Evolutionary conservation across 2,329 filamentous ascomycete species (phyloP), one percentile per base, ranked within the genome.

Genomic region (Aspergillus jensenii): DNA sequence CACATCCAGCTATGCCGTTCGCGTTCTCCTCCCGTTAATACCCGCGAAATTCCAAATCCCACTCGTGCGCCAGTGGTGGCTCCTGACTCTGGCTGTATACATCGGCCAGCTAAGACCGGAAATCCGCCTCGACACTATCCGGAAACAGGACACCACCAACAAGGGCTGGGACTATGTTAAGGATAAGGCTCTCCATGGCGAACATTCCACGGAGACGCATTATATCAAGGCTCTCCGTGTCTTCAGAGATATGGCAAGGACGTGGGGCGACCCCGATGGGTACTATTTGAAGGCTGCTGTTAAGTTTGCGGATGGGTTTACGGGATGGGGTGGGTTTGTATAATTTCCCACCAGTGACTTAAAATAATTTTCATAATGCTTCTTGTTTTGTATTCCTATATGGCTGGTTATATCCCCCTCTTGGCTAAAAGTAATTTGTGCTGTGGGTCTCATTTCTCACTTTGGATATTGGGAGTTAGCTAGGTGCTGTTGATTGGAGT

Each of bases 11-110:
- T 92, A 99, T 71, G 93, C 95, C 0, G 84, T 96, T 12, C 85
- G 95, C n/a, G 85, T 96, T 23, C 76, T 99, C 5, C 79, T 99
- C 3, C 91, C 95, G 0, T 74, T 91, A 37, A 78, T 97, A 11
- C 91, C 92, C 0, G 75, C 82, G 14, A 84, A 86, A 67, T 88
- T 87, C 66, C 93, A 96, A 65, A 73, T 91, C 46, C 79, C 79
- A 21, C 78, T 99, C 4, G 81, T 98, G 8, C 82, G 90, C 40
- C 87, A 96, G 72, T 98, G 95, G 92, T 96, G 91, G 90, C 78
- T 99, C 5, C 83, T 96, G 43, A 86, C 89, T 0, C 74, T 97
- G 43, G 84, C 87, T 0, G 84, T 93, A 11, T 98, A 95, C 70
- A 85, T 96, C 53, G 78, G 87, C 2, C 88, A 90, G 68, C 77